Percentiles rank a stretch among this genome's conserved stretches.
phyloP scores from a whole-genome alignment of 2,329 filamentous ascomycete genomes.

The Trichoderma afroharzianum region DNA sequence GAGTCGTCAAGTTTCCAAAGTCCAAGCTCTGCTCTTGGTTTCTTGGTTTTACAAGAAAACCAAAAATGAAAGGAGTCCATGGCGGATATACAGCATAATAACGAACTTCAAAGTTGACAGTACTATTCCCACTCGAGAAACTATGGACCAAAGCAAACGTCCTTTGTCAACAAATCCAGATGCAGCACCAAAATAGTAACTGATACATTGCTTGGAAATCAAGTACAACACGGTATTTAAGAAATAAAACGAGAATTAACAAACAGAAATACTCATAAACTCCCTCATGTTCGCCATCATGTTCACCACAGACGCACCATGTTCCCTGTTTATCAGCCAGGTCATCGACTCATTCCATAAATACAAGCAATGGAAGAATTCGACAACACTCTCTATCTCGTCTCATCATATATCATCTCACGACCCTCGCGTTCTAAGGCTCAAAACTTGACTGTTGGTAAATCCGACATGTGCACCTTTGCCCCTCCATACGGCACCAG shows the following conservation, averaged over 20 bases:
- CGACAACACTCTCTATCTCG: background rate
- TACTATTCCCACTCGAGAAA: background rate
- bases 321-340: background rate
- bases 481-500: slow-evolving; percentile 45
- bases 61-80: too few species aligned
- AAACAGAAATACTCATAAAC: background rate
- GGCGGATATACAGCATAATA: background rate
- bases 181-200: background rate
- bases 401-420: background rate
- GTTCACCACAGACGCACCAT: background rate
- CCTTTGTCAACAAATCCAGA: background rate
- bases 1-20: background rate
- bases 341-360: background rate
- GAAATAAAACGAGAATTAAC: background rate
- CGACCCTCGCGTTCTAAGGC: background rate
- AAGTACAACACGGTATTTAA: background rate
- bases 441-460: slow-evolving; percentile 18
- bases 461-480: slow-evolving; percentile 41
- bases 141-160: background rate
- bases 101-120: background rate
- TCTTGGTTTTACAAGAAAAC: too few species aligned
- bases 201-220: background rate
- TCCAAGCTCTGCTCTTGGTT: background rate
- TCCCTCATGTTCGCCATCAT: background rate
- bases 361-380: background rate